Evolutionary conservation across 768 basidiomycete species (phyloP).

Genomic region (Plicaturopsis crispa): DNA sequence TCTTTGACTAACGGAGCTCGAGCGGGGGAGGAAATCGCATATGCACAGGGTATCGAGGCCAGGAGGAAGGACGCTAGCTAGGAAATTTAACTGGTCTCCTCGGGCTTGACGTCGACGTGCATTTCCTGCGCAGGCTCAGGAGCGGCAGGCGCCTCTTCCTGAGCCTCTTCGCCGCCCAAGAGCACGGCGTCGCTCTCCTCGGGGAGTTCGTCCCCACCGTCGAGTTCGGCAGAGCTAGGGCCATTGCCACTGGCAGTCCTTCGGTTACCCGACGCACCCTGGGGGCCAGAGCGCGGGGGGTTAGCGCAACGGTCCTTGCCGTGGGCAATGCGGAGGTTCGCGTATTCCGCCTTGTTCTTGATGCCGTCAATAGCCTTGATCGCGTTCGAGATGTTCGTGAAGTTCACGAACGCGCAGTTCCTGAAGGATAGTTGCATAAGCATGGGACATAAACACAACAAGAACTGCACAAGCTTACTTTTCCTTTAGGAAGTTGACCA

Average conservation of each 20-base stretch:
- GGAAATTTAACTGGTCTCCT: slow-evolving; percentile 13
- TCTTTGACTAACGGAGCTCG: slow-evolving; percentile 21
- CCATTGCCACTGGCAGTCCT: slow-evolving; percentile 38
- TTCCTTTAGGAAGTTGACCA: slow-evolving; percentile 92
- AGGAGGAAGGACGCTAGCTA: slow-evolving; percentile 5
- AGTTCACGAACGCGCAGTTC: slow-evolving; percentile 95
- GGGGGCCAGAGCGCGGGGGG: slow-evolving; percentile 77
- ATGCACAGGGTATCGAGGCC: slow-evolving; percentile 20
- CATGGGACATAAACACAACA: slow-evolving; percentile 1
- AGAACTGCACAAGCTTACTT: slow-evolving; percentile 48
- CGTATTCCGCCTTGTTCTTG: slow-evolving; percentile 88
- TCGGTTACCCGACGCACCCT: slow-evolving; percentile 51
- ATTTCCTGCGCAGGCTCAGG: slow-evolving; percentile 28
- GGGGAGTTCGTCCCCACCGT: slow-evolving; percentile 8
- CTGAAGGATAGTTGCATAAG: slow-evolving; percentile 27
- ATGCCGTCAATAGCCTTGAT: slow-evolving; percentile 98
- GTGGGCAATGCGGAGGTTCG: slow-evolving; percentile 83
- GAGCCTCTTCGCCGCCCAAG: slow-evolving; percentile 7
- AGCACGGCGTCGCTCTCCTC: slow-evolving; percentile 8
- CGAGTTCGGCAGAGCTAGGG: slow-evolving; percentile 9
- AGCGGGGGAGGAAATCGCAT: slow-evolving; percentile 16
- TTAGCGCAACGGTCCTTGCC: slow-evolving; percentile 96
- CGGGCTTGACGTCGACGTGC: slow-evolving; percentile 31
- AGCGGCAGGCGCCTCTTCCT: slow-evolving; percentile 8
- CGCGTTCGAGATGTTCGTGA: slow-evolving; percentile 90